A percentile compares a stretch with the other conserved stretches of the same genome.
phyloP scores from a whole-genome alignment of 257 asterid species.

The Solanum neorickii region DNA sequence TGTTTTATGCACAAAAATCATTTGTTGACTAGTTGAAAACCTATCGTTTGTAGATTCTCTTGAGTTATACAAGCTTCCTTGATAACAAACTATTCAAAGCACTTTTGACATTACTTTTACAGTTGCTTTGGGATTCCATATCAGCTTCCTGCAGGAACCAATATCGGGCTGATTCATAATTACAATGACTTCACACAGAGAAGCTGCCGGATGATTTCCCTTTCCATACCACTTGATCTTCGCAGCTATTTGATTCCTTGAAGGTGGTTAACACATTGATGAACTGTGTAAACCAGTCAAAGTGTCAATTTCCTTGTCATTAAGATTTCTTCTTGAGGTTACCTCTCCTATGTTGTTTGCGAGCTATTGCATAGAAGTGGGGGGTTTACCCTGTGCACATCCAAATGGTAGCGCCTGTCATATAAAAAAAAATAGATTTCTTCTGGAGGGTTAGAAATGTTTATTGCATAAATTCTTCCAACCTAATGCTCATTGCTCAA shows the following conservation, averaged over 20 bases:
- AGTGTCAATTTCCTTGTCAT: background rate
- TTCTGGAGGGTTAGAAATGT: background rate
- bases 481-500: background rate
- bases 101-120: background rate
- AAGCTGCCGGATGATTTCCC: background rate
- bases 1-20: background rate
- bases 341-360: too few species aligned
- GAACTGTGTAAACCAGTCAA: background rate
- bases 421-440: too few species aligned
- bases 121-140: background rate
- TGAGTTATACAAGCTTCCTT: background rate
- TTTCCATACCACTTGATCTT: background rate
- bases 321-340: background rate
- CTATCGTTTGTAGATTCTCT: background rate
- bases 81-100: background rate
- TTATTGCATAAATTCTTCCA: background rate
- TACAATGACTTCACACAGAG: background rate
- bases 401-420: too few species aligned
- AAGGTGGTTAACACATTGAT: background rate
- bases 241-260: background rate
- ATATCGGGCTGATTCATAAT: background rate
- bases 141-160: background rate
- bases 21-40: background rate
- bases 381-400: too few species aligned
- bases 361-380: too few species aligned